Evolutionary conservation across 768 basidiomycete species (phyloP).

Genomic region (Cystofilobasidium macerans): DNA sequence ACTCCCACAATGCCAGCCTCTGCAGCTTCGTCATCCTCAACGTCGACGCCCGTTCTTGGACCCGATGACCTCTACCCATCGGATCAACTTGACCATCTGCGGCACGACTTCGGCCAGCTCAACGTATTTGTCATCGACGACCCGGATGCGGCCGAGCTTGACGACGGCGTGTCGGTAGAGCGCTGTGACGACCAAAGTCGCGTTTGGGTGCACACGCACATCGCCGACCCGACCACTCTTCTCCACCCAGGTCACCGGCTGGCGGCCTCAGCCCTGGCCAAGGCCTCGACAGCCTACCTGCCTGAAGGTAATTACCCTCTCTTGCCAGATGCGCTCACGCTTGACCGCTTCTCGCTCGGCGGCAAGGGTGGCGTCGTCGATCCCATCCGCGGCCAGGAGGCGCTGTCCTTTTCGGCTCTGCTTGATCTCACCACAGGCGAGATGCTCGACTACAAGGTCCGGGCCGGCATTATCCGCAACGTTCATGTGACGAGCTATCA

Average conservation of each 20-base stretch:
- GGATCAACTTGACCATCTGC: conserved; percentile 58
- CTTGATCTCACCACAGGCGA: conserved; percentile 47
- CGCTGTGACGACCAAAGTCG: conserved; percentile 45
- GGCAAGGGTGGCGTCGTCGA: conserved; percentile 29
- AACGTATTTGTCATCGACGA: conserved; percentile 84
- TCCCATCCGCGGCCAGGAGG: conserved; percentile 41
- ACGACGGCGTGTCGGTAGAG: conserved; percentile 85
- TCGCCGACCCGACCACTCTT: conserved; percentile 79
- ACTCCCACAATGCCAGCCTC: neutral
- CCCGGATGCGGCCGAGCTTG: conserved; percentile 64
- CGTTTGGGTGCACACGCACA: conserved; percentile 77
- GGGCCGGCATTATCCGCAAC: conserved; percentile 63
- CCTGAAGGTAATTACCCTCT: conserved; percentile 56
- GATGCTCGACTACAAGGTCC: conserved; percentile 59
- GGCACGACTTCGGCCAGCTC: conserved; percentile 74
- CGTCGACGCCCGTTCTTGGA: conserved; percentile 26
- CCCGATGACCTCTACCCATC: conserved; percentile 48
- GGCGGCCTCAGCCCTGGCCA: conserved; percentile 48
- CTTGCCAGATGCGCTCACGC: conserved; percentile 48
- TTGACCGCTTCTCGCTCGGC: conserved; percentile 46
- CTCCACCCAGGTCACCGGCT: conserved; percentile 61
- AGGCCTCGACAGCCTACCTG: conserved; percentile 53
- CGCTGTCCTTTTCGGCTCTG: conserved; percentile 70
- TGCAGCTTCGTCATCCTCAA: conserved; percentile 29
- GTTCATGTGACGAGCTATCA: conserved; percentile 56